phyloP scores from a whole-genome alignment of 2,329 filamentous ascomycete species.

The Fusarium lyarnte region DNA sequence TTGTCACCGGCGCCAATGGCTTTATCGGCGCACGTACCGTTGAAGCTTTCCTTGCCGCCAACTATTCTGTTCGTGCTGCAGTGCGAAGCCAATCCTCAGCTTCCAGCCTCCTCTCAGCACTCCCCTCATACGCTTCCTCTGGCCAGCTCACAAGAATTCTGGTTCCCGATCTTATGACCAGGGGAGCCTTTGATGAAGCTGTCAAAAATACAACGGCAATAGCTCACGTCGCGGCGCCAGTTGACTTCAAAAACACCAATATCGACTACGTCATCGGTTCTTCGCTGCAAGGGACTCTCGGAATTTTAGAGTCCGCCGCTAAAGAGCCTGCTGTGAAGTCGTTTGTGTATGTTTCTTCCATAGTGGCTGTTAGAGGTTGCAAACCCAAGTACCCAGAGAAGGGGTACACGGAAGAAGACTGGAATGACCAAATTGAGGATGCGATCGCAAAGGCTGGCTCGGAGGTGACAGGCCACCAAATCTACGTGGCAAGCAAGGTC shows the following conservation, averaged over 20 bases:
- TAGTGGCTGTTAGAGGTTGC: not conserved
- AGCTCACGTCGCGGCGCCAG: conserved; percentile 10
- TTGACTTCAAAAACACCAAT: conserved; percentile 7
- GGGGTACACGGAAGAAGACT: conserved; percentile 13
- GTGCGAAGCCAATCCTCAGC: conserved; percentile 11
- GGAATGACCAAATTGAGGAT: conserved; percentile 18
- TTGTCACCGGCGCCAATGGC: conserved; percentile 20
- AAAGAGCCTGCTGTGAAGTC: not conserved
- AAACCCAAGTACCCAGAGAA: not conserved
- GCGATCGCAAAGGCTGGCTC: not conserved
- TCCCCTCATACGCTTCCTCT: not conserved
- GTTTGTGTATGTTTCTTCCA: conserved; percentile 11
- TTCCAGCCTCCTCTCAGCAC: not conserved
- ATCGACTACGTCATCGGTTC: conserved; percentile 16
- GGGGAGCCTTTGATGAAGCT: conserved; percentile 4
- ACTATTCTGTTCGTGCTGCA: conserved; percentile 5
- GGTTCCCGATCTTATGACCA: not conserved
- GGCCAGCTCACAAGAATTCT: not conserved
- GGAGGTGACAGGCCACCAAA: conserved; percentile 3
- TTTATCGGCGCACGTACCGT: conserved; percentile 17
- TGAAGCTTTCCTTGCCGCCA: conserved; percentile 10
- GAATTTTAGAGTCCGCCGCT: not conserved
- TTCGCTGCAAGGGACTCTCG: conserved; percentile 6
- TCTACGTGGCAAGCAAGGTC: conserved; percentile 15
- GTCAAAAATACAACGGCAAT: not conserved